Evolutionary conservation across 768 basidiomycete species (phyloP).

Genomic region (Ramaria rubella): DNA sequence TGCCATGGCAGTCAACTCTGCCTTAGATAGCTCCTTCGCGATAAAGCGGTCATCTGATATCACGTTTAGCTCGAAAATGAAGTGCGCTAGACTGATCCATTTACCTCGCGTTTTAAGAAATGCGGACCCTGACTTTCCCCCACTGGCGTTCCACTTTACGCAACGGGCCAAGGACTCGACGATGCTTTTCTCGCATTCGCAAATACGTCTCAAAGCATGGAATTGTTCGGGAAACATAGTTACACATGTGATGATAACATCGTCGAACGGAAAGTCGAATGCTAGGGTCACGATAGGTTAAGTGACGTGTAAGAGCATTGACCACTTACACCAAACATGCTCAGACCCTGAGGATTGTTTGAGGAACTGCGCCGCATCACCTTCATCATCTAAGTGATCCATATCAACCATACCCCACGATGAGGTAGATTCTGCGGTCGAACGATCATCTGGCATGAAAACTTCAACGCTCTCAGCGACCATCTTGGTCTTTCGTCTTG

Average conservation of each 20-base stretch:
- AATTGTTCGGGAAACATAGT: slow-evolving; percentile 97
- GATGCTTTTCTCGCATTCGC: slow-evolving; percentile 91
- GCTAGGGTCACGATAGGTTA: slow-evolving; percentile 38
- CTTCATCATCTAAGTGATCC: slow-evolving; percentile 50
- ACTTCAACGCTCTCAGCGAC: slow-evolving; percentile 66
- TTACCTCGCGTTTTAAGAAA: slow-evolving; percentile 92
- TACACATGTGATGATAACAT: slow-evolving; percentile 86
- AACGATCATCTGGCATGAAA: slow-evolving; percentile 90
- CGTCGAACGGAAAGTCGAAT: slow-evolving; percentile 58
- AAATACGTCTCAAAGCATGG: slow-evolving; percentile 84
- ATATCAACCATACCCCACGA: slow-evolving; percentile 92
- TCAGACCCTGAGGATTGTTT: slow-evolving; percentile 6
- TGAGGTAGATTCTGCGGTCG: slow-evolving; percentile 74
- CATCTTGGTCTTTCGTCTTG: slow-evolving; percentile 40
- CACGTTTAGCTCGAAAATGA: slow-evolving; percentile 4
- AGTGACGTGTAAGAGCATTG: neutral
- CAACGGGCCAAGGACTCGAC: slow-evolving; percentile 91
- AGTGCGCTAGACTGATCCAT: neutral
- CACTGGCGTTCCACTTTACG: slow-evolving; percentile 91
- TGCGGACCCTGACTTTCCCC: slow-evolving; percentile 94
- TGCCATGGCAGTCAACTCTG: slow-evolving; percentile 92
- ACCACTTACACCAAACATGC: slow-evolving; percentile 7
- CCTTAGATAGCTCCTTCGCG: slow-evolving; percentile 87
- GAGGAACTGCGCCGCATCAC: slow-evolving; percentile 12
- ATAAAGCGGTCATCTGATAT: slow-evolving; percentile 91